Evolutionary conservation across 1,284 basidiomycete species (phyloP).

Genomic region (Trametes pubescens): DNA sequence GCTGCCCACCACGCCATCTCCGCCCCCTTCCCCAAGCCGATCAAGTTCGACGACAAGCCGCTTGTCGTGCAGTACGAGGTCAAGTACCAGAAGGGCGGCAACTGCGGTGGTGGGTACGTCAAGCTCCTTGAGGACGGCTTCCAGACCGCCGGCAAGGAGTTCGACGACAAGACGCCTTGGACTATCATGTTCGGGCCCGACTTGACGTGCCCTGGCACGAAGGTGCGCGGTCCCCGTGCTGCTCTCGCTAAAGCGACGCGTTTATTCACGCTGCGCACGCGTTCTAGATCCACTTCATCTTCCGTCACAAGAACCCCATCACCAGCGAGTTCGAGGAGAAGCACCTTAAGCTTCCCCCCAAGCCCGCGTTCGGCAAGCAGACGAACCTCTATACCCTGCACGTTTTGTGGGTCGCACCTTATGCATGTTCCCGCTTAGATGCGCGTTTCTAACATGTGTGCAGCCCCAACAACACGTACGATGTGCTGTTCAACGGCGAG

Average conservation of each 20-base stretch:
- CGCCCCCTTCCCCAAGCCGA: conserved; percentile 81
- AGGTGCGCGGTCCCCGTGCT: conserved; percentile 55
- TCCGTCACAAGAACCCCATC: conserved; percentile 94
- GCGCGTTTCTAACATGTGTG: conserved; percentile 8
- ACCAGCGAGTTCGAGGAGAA: conserved; percentile 97
- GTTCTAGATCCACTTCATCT: conserved; percentile 91
- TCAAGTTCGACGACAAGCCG: conserved; percentile 89
- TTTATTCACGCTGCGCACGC: conserved; percentile 12
- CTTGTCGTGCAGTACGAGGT: conserved; percentile 99
- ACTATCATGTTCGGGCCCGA: conserved; percentile 96
- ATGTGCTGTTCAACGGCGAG: conserved; percentile 93
- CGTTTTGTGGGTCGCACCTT: conserved; percentile 70
- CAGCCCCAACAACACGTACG: conserved; percentile 95
- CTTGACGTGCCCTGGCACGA: conserved; percentile 86
- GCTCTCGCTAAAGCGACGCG: not conserved
- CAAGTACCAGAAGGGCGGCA: conserved; percentile 99
- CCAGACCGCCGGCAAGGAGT: conserved; percentile 91
- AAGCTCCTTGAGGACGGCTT: conserved; percentile 96
- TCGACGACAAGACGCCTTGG: conserved; percentile 98
- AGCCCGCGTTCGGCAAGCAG: conserved; percentile 87
- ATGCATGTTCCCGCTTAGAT: not conserved
- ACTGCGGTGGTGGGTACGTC: conserved; percentile 99
- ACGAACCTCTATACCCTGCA: conserved; percentile 95
- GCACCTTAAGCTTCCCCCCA: conserved; percentile 86
- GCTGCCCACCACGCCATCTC: conserved; percentile 98